Conservation (phyloP, 345 rosid species). For the Gossypioides kirkii region DNA sequence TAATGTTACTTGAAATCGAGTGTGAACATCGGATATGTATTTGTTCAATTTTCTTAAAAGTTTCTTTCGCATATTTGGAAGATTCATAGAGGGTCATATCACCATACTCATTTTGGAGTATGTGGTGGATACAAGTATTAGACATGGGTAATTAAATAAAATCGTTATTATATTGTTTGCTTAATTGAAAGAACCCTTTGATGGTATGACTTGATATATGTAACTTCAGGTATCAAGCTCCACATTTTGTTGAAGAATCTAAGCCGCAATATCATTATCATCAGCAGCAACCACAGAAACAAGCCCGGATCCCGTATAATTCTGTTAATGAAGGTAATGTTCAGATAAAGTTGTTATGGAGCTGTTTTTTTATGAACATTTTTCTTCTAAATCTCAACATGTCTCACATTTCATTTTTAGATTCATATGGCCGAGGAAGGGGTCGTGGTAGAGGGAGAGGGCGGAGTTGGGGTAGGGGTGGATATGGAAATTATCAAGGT, state of each 20-base stretch:
- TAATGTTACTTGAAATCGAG: no score
- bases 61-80: no score
- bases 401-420: constrained; percentile 18
- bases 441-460: constrained; percentile 43
- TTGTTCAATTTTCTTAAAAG: no score
- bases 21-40: no score
- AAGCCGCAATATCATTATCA: constrained; percentile 52
- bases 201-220: not conserved
- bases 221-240: constrained; percentile 75
- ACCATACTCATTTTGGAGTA: no score
- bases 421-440: constrained; percentile 42
- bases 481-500: constrained; percentile 40
- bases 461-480: constrained; percentile 27
- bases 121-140: no score
- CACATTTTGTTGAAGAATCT: constrained; percentile 42
- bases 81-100: no score
- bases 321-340: constrained; percentile 58
- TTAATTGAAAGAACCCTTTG: not conserved
- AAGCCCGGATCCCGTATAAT: constrained; percentile 42
- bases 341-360: constrained; percentile 2
- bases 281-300: constrained; percentile 54
- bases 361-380: not conserved
- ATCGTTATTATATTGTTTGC: not conserved
- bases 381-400: constrained; percentile 2
- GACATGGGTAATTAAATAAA: no score